Evolutionary conservation across 495 filamentous ascomycete species (phyloP).

Genomic region (Diplogelasinospora grovesii): DNA sequence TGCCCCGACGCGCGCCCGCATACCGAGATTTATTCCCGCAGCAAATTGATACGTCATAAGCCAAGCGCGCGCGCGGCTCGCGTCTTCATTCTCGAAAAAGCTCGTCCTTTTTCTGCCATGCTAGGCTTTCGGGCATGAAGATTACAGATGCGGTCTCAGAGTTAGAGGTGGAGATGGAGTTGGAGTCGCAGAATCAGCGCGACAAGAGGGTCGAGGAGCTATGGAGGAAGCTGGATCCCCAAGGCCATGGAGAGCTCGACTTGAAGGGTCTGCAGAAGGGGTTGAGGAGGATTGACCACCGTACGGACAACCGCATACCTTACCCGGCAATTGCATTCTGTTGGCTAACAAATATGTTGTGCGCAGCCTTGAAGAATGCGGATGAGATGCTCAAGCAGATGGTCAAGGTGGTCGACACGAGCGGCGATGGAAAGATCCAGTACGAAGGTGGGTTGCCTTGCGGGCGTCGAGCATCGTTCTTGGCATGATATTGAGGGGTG

Average conservation of each 20-base stretch:
- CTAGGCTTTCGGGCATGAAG: conserved; percentile 36
- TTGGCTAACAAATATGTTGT: conserved; percentile 4
- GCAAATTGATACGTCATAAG: no score
- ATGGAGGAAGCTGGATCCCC: conserved; percentile 73
- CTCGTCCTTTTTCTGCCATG: no score
- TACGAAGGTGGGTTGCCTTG: conserved; percentile 60
- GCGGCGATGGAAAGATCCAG: conserved; percentile 81
- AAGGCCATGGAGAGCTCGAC: conserved; percentile 71
- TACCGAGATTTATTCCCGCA: no score
- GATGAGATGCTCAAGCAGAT: conserved; percentile 77
- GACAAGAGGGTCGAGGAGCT: conserved; percentile 72
- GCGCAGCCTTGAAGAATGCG: conserved; percentile 84
- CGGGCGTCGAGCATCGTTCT: no score
- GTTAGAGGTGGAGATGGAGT: conserved; percentile 38
- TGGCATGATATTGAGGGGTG: conserved; percentile 6
- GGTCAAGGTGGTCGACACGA: conserved; percentile 72
- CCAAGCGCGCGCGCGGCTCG: no score
- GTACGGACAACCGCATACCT: conserved; percentile 53
- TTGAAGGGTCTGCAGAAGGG: conserved; percentile 76
- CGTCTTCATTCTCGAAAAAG: no score
- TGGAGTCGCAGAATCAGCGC: conserved; percentile 65
- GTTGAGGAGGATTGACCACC: conserved; percentile 83
- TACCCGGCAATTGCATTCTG: neutral
- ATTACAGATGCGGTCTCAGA: conserved; percentile 36
- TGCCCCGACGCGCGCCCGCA: no score